phyloP scores from a whole-genome alignment of 306 rosid genomes.

The Luffa acutangula region DNA sequence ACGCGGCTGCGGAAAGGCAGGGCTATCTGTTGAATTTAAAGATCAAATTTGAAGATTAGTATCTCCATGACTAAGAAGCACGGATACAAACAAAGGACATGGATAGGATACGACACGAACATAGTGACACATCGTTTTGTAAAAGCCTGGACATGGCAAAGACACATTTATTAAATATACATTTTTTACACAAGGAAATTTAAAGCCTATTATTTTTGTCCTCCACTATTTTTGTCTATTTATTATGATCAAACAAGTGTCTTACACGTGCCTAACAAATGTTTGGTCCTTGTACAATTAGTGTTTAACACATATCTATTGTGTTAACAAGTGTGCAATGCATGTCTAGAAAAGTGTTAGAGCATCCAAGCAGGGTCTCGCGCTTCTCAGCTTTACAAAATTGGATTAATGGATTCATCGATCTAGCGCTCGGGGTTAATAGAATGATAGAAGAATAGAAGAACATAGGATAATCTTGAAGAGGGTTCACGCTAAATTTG shows the following conservation, averaged over 20 bases:
- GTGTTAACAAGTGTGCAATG: not conserved
- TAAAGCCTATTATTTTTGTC: not conserved
- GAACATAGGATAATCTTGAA: not conserved
- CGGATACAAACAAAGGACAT: not conserved
- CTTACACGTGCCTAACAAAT: not conserved
- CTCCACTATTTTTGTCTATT: not conserved
- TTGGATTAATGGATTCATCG: not conserved
- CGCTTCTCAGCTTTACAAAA: not conserved
- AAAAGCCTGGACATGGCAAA: not conserved
- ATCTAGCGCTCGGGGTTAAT: not conserved
- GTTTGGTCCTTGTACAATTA: not conserved
- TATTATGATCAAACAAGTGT: too few relatives aligned
- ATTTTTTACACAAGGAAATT: not conserved
- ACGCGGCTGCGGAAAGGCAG: slow-evolving; percentile 37
- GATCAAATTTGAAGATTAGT: not conserved
- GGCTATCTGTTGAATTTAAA: slow-evolving; percentile 19
- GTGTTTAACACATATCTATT: not conserved
- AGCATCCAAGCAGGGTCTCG: not conserved
- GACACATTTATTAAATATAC: not conserved
- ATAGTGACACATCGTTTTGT: too few relatives aligned
- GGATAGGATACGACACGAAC: too few relatives aligned
- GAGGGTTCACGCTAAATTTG: not conserved
- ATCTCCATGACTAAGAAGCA: not conserved
- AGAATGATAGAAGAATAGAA: not conserved
- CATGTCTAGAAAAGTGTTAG: not conserved